A percentile compares a stretch with the other conserved stretches of the same genome.
Evolutionary conservation across 345 rosid species (phyloP).

Genomic region (Eucalyptus cloeziana): DNA sequence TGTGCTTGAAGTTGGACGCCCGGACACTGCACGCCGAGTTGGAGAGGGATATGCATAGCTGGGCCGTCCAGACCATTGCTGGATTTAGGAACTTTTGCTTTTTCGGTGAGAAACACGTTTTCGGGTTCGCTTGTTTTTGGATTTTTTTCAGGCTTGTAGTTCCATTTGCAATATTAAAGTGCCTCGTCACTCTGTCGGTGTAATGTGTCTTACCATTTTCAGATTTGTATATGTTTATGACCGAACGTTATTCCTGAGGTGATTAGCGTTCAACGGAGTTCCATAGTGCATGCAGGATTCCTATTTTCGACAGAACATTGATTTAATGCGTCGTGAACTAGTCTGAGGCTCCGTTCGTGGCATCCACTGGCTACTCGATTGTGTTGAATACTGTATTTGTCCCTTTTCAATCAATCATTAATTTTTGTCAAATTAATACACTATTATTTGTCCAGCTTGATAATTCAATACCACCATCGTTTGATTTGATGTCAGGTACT

Average conservation of each 20-base stretch:
- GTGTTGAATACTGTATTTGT: not conserved
- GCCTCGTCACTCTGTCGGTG: not conserved
- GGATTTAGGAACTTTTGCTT: constrained; percentile 43
- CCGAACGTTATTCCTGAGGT: not conserved
- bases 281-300: not conserved
- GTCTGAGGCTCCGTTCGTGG: not conserved
- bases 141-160: not conserved
- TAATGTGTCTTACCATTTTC: not conserved
- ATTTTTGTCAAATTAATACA: not conserved
- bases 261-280: not conserved
- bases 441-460: not conserved
- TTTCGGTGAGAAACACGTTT: constrained; percentile 26
- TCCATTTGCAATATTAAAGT: not conserved
- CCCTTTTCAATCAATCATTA: not conserved
- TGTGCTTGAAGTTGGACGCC: constrained; percentile 40
- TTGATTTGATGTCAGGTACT: constrained; percentile 18
- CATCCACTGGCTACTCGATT: not conserved
- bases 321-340: not conserved
- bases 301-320: not conserved
- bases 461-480: not conserved
- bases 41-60: constrained; percentile 24
- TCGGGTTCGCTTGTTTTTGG: not conserved
- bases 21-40: constrained; percentile 14
- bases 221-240: not conserved
- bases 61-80: constrained; percentile 24